A percentile compares a stretch with the other conserved stretches of the same genome.
These are phyloP conservation scores for Dipteronia dyeriana DNA, from an alignment of 345 rosid genomes.

Conservation along the genomic window DNA sequence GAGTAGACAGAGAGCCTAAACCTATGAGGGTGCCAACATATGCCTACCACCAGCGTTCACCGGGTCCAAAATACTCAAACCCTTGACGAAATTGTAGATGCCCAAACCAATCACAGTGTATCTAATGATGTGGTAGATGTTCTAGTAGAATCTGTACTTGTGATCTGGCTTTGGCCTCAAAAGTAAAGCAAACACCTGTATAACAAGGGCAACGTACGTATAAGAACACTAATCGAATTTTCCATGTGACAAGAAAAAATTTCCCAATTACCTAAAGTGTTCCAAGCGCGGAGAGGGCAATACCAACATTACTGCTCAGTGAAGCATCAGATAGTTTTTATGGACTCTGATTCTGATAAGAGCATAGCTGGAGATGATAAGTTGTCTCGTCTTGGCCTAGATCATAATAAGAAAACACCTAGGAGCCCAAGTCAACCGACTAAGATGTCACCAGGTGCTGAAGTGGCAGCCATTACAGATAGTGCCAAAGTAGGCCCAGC, in stretches of 20 bases:
- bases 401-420: too few relatives aligned
- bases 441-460: too few relatives aligned
- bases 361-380: too few relatives aligned
- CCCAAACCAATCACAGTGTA: slow-evolving; percentile 60
- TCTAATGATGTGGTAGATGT: slow-evolving; percentile 74
- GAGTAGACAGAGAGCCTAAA: slow-evolving; percentile 45
- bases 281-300: slow-evolving; percentile 60
- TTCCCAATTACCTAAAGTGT: slow-evolving; percentile 68
- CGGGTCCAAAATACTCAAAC: slow-evolving; percentile 62
- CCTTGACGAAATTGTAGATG: slow-evolving; percentile 62
- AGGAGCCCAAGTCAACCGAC: too few relatives aligned
- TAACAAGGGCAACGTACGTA: too few relatives aligned
- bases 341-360: too few relatives aligned
- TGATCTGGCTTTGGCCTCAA: slow-evolving; percentile 86
- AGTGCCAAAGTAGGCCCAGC: too few relatives aligned
- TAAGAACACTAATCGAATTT: too few relatives aligned
- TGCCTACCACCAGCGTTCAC: slow-evolving; percentile 56
- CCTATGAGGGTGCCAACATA: slow-evolving; percentile 58
- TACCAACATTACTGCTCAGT: slow-evolving; percentile 76
- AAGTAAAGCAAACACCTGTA: slow-evolving; percentile 70
- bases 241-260: too few relatives aligned
- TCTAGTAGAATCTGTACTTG: slow-evolving; percentile 84
- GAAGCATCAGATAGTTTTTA: too few relatives aligned
- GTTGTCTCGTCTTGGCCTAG: too few relatives aligned
- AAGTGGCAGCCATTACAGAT: too few relatives aligned